These are phyloP conservation scores for Hanseniaspora gamundiae DNA, from an alignment of 1,139 yeast species.

Conservation along the genomic window DNA sequence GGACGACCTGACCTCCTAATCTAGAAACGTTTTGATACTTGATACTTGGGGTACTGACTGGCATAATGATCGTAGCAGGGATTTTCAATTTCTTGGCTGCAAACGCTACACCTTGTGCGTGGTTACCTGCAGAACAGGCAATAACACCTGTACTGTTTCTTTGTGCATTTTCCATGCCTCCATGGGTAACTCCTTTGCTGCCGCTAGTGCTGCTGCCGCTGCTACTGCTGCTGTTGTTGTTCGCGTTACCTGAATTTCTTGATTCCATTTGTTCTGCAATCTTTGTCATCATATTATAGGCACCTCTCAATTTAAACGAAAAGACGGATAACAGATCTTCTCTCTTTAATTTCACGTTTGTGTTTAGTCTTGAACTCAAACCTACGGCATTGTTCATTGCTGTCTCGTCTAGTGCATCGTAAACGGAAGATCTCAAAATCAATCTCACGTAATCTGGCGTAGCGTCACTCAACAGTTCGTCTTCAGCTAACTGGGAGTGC, in stretches of 20 bases:
- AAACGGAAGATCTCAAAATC: conserved; percentile 82
- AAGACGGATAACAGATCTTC: conserved; percentile 93
- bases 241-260: no score
- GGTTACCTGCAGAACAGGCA: conserved; percentile 98
- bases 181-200: conserved; percentile 1
- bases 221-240: background rate
- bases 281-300: conserved; percentile 92
- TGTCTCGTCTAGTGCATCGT: conserved; percentile 86
- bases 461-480: conserved; percentile 47
- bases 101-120: conserved; percentile 97
- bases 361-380: conserved; percentile 57
- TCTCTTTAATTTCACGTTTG: conserved; percentile 68
- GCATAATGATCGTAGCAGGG: conserved; percentile 96
- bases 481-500: conserved; percentile 27
- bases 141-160: conserved; percentile 77
- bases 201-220: background rate
- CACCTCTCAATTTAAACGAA: conserved; percentile 93
- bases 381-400: conserved; percentile 72
- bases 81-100: conserved; percentile 76
- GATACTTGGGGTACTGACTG: conserved; percentile 90
- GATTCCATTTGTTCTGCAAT: conserved; percentile 25
- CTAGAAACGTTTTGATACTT: conserved; percentile 84
- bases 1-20: conserved; percentile 86
- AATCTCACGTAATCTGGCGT: conserved; percentile 87
- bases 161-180: conserved; percentile 29